These are phyloP conservation scores for Remersonia thermophila DNA, from an alignment of 2,329 filamentous ascomycete genomes.

Conservation along the genomic window DNA sequence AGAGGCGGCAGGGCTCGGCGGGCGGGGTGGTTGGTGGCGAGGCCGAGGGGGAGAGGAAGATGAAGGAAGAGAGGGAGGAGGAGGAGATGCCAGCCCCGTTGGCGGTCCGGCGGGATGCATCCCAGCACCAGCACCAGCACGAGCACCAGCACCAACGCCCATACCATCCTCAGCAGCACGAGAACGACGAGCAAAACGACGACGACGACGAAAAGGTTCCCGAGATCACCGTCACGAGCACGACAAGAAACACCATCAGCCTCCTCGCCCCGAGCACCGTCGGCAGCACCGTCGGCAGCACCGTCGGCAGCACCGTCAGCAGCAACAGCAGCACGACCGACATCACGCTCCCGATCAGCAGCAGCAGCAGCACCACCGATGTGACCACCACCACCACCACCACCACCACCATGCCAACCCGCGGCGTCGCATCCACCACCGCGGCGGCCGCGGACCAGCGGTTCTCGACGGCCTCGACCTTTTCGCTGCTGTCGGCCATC, in stretches of 20 bases:
- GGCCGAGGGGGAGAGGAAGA: not conserved
- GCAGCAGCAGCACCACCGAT: too few species aligned
- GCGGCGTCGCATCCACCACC: slow-evolving; percentile 10
- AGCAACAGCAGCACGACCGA: too few species aligned
- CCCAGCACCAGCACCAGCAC: not conserved
- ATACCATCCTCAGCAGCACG: not conserved
- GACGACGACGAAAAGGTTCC: too few species aligned
- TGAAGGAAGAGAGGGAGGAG: slow-evolving; percentile 1
- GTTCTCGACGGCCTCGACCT: too few species aligned
- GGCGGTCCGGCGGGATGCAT: too few species aligned
- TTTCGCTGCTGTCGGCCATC: slow-evolving; percentile 19
- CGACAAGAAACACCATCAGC: too few species aligned
- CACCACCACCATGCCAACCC: not conserved
- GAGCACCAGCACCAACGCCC: not conserved
- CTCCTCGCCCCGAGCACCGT: too few species aligned
- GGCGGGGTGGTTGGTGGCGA: slow-evolving; percentile 8
- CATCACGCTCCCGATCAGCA: too few species aligned
- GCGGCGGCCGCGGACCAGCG: too few species aligned
- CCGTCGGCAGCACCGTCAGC: not conserved
- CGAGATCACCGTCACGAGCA: too few species aligned
- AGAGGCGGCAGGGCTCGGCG: too few species aligned
- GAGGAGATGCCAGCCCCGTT: not conserved
- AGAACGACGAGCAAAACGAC: not conserved
- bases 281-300: too few species aligned
- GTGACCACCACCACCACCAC: not conserved